Evolutionary conservation across 2,329 filamentous ascomycete species (phyloP), one percentile per base, ranked within the genome.

Genomic region (Phialocephala subalpina): DNA sequence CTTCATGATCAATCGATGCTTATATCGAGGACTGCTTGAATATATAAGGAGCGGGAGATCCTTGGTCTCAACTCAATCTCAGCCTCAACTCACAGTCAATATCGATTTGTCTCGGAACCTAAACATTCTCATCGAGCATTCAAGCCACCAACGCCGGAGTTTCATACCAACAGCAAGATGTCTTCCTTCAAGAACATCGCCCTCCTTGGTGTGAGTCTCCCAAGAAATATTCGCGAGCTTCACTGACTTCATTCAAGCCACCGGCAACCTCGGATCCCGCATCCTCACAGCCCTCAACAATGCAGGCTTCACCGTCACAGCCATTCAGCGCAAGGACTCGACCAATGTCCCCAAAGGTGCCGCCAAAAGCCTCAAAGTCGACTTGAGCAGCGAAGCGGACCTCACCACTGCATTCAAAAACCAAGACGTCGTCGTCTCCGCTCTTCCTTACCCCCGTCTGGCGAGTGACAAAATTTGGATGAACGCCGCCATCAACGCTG

Each of bases 401-500:
- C 64, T 70, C 18, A 64, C 29, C 20, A n/a, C 40, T 3, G 64
- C 68, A 2, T 67, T 70, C 61, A 58, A 62, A 57, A 52, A 60
- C 33, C 66, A 68, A 63, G 68, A 70, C 59, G 62, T 68, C 22
- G 64, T 70, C 25, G 60, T 70, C 16, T 66, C 63, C 27, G 64
- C 66, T 3, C 38, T 60, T 5, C 66, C 68, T 12, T 58, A 61
- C 20, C 66, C 68, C n/a, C 33, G 53, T 6, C 66, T 69, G 7
- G 53, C 38, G 5, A 60, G 58, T 14, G 68, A 69, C 36, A 66
- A 67, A 36, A 63, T 68, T 14, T 75, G 89, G 64, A 82, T 89
- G 55, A 82, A 89, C 57, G 88, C 87, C 0, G 82, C 86, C 14
- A 80, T 85, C 45, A 81, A 81, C 22, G 86, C 86, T 1, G 84